Base-by-base conservation (phyloP, 495 filamentous ascomycete species). In the Penicillium maclennaniae region DNA sequence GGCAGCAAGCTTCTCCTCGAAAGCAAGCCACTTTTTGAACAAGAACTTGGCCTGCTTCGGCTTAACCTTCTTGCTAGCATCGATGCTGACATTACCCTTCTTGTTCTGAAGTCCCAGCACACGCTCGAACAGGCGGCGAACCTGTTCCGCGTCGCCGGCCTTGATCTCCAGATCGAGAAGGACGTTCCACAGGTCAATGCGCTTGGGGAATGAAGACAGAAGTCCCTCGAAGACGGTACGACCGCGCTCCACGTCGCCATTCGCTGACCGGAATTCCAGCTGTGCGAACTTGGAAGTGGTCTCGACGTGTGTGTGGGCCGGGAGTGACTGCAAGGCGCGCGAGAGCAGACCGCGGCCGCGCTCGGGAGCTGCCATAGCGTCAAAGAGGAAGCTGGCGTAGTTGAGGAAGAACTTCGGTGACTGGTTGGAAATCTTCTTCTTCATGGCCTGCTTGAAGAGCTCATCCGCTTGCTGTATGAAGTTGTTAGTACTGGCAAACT, bases 201-300 rank as follows among this genome's bases (percentile, higher is more conserved):
- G 87, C 78, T 92, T 93, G 53, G 89, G 89, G 76, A 87, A 96
- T 15, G 85, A 85, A 21, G 83, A 79, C 7, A 97, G 75, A 5
- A 98, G 78, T 31, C 85, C 88, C 69, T 97, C 93, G 60, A 97
- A 96, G 40, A 97, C 85, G 6, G 93, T 97, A 8, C 95, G 87
- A 19, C 92, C 93, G 26, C 91, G 88, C 72, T 98, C 93, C 4
- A 89, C 75, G 60, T 93, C 89, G 31, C 91, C 95, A 60, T 88
- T 83, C 15, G 83, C 71, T 12, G 87, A 91, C 55, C 83, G 84
- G 79, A 95, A 98, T 68, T 98, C 93, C 7, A 98, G 79, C 46
- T 87, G 87, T 1, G 85, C 93, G 66, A 97, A 97, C 64, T 91
- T 90, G 55, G 82, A 79, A 49, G 92, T 90, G 1, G 95, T 83